Conservation (phyloP, 2,329 filamentous ascomycete genomes). For the Pseudopyricularia cyperi region DNA sequence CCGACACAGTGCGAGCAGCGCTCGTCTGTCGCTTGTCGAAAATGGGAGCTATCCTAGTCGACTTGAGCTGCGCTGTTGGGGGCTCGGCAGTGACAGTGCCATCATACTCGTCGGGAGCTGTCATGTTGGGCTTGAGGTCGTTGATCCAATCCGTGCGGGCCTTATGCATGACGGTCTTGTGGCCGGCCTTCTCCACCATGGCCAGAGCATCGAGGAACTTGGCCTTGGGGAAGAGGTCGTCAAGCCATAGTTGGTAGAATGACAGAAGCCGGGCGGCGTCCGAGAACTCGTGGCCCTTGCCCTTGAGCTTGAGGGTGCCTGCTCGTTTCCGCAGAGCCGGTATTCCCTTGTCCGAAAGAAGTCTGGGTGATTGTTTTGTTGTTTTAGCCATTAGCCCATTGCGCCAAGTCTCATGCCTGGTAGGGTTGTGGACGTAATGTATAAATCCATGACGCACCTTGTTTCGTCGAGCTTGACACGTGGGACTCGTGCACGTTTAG, state of each 20-base stretch:
- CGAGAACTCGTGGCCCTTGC: slow-evolving; percentile 91
- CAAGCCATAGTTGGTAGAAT: slow-evolving; percentile 93
- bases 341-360: slow-evolving; percentile 76
- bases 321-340: slow-evolving; percentile 65
- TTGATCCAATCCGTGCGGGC: slow-evolving; percentile 76
- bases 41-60: slow-evolving; percentile 21
- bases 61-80: not conserved
- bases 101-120: slow-evolving; percentile 16
- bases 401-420: no score
- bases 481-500: slow-evolving; percentile 58
- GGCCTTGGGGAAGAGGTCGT: slow-evolving; percentile 88
- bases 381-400: no score
- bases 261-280: slow-evolving; percentile 72
- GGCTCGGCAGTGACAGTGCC: slow-evolving; percentile 17
- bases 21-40: slow-evolving; percentile 17
- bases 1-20: not conserved
- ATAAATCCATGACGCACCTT: slow-evolving; percentile 38
- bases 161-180: slow-evolving; percentile 64
- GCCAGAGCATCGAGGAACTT: slow-evolving; percentile 80
- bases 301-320: slow-evolving; percentile 65
- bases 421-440: no score
- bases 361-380: slow-evolving; percentile 28
- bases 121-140: slow-evolving; percentile 46
- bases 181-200: slow-evolving; percentile 89
- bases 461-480: slow-evolving; percentile 78